Base-by-base conservation (phyloP, 2,329 filamentous ascomycete genomes). In the Lasiodiplodia hormozganensis region DNA sequence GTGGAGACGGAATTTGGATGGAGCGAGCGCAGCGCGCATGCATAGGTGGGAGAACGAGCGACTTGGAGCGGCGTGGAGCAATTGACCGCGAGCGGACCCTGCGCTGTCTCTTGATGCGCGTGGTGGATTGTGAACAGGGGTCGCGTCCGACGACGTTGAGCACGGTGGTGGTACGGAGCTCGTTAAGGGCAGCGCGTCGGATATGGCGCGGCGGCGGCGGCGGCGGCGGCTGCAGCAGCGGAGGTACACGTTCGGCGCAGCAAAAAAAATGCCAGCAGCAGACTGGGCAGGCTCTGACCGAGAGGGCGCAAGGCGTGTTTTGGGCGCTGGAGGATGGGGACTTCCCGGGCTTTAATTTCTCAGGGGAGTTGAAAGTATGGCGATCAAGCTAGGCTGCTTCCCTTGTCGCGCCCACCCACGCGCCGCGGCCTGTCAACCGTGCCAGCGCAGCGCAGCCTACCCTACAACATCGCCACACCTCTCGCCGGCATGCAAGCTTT, bases 261-360 rank as follows among this genome's bases (percentile, higher is more conserved):
- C 14, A 25, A 14, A 64, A 23, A 64, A 40, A 52, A 4, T 36
- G 58, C 57, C 31, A 62, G 2, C 25, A 34, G 58, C 38, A 47
- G 57, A 31, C 53, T 21, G 28, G 53, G 11, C 53, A 21, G 43
- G 43, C 43, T 10, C 43, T 21, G 43, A 47, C 43, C 43, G 34
- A n/a, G 28, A 12, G 56, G 58, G 58, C 60, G 60, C 51, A 49
- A 64, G 60, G 60, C 60, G 60, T 64, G 60, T 28, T 38, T 64
- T 62, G 58, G 60, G 43, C 18, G 60, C 47, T 64, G 43, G 43
- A 8, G 60, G 51, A 47, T 47, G 60, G 52, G 60, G 43, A 38
- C 23, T 36, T 40, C 34, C 34, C 57, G 66, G 49, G 57, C 66
- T 68, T 62, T 68, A 68, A 68, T 68, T 68, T 68, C 58, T 54